phyloP scores from a whole-genome alignment of 495 filamentous ascomycete genomes.

The Podospora pseudoanserina region DNA sequence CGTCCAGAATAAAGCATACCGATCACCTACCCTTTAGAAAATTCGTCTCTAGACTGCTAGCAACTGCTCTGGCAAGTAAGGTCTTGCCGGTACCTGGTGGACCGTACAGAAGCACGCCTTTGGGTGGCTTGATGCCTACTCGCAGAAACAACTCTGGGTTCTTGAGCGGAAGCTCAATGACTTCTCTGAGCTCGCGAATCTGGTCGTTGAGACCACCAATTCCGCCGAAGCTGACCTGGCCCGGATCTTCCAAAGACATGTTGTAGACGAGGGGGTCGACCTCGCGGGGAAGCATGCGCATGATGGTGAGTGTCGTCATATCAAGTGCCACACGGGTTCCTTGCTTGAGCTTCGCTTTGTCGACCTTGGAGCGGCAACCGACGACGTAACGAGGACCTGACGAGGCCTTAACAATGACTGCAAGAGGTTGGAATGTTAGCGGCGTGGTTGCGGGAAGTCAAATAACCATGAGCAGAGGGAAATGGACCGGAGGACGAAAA shows the following conservation, averaged over 20 bases:
- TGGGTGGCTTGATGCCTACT: constrained; percentile 98
- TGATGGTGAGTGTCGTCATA: constrained; percentile 99
- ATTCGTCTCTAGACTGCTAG: constrained; percentile 95
- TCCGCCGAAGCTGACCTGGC: constrained; percentile 96
- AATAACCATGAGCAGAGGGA: neutral
- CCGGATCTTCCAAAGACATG: constrained; percentile 98
- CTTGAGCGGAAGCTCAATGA: constrained; percentile 97
- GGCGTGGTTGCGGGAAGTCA: neutral
- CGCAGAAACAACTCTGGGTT: constrained; percentile 96
- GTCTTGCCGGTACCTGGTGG: constrained; percentile 98
- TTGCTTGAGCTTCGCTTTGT: constrained; percentile 94
- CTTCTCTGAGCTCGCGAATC: constrained; percentile 94
- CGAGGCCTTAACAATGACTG: constrained; percentile 78
- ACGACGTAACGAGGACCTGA: constrained; percentile 98
- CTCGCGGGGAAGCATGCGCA: constrained; percentile 98
- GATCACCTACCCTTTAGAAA: constrained; percentile 80
- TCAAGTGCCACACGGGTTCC: constrained; percentile 97
- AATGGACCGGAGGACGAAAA: neutral
- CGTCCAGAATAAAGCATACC: neutral
- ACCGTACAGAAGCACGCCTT: constrained; percentile 97
- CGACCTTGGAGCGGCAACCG: constrained; percentile 96
- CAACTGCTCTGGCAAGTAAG: constrained; percentile 88
- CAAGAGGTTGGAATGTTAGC: neutral
- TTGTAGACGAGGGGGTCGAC: constrained; percentile 99
- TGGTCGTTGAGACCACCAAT: constrained; percentile 99